A percentile compares a stretch with the other conserved stretches of the same genome.
These are phyloP conservation scores for Salix purpurea DNA, from an alignment of 345 rosid genomes.

Conservation along the genomic window DNA sequence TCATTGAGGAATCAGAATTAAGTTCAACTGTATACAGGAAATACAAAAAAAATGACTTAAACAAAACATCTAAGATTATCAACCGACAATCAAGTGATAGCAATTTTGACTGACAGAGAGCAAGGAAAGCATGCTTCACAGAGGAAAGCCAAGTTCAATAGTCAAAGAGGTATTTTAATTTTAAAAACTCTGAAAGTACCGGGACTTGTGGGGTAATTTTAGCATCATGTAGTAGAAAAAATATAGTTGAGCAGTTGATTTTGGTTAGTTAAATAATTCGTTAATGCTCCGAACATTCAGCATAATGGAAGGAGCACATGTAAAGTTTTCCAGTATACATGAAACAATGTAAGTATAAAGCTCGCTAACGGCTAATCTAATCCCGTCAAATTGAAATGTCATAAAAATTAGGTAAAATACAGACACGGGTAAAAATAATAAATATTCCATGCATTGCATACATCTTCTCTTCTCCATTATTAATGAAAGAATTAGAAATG, in stretches of 20 bases:
- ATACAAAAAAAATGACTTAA: background rate
- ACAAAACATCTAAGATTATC: background rate
- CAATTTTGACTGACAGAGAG: background rate
- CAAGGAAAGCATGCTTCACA: background rate
- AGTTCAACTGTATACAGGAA: background rate
- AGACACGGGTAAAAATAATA: background rate
- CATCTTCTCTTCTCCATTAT: background rate
- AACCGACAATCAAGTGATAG: background rate
- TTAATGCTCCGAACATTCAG: background rate
- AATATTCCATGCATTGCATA: background rate
- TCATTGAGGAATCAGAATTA: background rate
- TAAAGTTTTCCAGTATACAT: background rate
- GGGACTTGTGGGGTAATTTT: background rate
- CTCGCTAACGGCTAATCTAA: background rate
- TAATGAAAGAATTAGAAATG: background rate
- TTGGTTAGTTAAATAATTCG: background rate
- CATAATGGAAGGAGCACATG: background rate
- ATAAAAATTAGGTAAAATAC: background rate
- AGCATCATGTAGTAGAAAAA: background rate
- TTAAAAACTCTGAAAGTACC: background rate
- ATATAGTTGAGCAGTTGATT: slow-evolving; percentile 2
- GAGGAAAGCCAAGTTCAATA: background rate
- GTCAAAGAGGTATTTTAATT: background rate
- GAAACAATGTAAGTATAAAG: background rate
- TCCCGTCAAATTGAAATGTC: background rate